Conservation (phyloP, 2,329 filamentous ascomycete species). For the Dactylella cylindrospora region DNA sequence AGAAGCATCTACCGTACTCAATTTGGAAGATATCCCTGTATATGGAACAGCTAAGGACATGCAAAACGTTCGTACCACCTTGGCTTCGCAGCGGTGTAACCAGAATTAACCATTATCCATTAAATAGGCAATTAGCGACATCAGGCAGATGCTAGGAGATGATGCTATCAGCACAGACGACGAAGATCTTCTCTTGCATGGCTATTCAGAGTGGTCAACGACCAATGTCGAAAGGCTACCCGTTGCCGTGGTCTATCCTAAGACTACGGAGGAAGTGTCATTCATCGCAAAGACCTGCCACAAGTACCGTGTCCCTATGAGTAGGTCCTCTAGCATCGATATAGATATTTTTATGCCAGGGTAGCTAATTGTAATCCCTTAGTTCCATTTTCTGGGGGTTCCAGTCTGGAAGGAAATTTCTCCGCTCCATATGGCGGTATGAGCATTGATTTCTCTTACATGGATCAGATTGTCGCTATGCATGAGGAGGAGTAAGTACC, state of each 20-base stretch:
- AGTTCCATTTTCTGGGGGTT: conserved; percentile 79
- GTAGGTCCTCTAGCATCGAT: conserved; percentile 17
- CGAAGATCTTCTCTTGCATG: conserved; percentile 64
- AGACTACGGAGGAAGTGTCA: conserved; percentile 63
- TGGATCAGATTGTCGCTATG: conserved; percentile 78
- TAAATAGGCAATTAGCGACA: conserved; percentile 60
- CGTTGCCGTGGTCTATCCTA: conserved; percentile 66
- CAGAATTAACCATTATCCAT: neutral
- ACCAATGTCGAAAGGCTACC: conserved; percentile 63
- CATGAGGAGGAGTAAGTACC: conserved; percentile 68
- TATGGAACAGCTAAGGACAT: conserved; percentile 46
- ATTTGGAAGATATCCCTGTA: conserved; percentile 43
- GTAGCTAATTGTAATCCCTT: neutral
- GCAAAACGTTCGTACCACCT: conserved; percentile 41
- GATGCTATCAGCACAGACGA: conserved; percentile 65
- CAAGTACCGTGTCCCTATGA: conserved; percentile 78
- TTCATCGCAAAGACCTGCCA: conserved; percentile 69
- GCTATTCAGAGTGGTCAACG: conserved; percentile 69
- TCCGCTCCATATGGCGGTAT: conserved; percentile 82
- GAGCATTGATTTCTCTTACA: conserved; percentile 83
- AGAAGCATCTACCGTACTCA: conserved; percentile 43
- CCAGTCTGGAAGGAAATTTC: conserved; percentile 86
- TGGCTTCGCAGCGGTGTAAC: neutral
- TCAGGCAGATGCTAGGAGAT: conserved; percentile 57
- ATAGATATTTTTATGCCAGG: neutral